phyloP scores from a whole-genome alignment of 2,329 filamentous ascomycete species.

The Decorospora gaudefroyi region DNA sequence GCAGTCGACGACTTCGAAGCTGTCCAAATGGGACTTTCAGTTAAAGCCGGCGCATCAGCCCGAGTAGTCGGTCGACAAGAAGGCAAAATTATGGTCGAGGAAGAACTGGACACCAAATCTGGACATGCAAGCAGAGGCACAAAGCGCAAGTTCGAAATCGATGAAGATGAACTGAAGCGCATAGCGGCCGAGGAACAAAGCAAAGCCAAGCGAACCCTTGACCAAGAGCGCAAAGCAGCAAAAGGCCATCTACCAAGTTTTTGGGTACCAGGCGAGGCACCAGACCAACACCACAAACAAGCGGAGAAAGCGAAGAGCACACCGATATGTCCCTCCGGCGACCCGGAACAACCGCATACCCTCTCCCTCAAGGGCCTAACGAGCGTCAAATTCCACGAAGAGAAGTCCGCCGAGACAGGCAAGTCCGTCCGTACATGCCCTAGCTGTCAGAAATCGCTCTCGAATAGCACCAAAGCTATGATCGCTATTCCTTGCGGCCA shows the following conservation, averaged over 20 bases:
- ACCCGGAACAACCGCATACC: constrained; percentile 66
- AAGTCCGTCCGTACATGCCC: constrained; percentile 69
- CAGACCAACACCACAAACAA: constrained; percentile 58
- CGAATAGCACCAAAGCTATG: constrained; percentile 80
- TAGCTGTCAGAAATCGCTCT: constrained; percentile 79
- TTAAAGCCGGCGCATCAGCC: constrained; percentile 44
- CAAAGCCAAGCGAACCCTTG: constrained; percentile 70
- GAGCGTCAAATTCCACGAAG: constrained; percentile 75
- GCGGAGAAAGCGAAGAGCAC: constrained; percentile 59
- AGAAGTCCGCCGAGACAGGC: constrained; percentile 60
- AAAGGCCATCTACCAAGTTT: constrained; percentile 80
- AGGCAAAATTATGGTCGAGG: constrained; percentile 53
- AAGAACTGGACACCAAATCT: constrained; percentile 38
- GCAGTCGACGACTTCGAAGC: constrained; percentile 83
- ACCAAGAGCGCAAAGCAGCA: constrained; percentile 68
- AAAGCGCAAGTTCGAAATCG: constrained; percentile 81
- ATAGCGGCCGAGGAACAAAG: constrained; percentile 71
- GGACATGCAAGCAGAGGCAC: constrained; percentile 47
- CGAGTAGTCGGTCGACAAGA: constrained; percentile 50
- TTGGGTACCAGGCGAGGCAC: constrained; percentile 87
- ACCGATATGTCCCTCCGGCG: constrained; percentile 77
- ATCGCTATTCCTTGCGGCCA: constrained; percentile 89
- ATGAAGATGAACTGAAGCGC: constrained; percentile 73
- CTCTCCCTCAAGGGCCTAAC: constrained; percentile 81
- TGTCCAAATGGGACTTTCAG: constrained; percentile 69